Percentiles rank a stretch among this genome's conserved stretches.
Evolutionary conservation across 176 grass and related monocot species (phyloP).

Genomic region (Tillandsia fasciculata): DNA sequence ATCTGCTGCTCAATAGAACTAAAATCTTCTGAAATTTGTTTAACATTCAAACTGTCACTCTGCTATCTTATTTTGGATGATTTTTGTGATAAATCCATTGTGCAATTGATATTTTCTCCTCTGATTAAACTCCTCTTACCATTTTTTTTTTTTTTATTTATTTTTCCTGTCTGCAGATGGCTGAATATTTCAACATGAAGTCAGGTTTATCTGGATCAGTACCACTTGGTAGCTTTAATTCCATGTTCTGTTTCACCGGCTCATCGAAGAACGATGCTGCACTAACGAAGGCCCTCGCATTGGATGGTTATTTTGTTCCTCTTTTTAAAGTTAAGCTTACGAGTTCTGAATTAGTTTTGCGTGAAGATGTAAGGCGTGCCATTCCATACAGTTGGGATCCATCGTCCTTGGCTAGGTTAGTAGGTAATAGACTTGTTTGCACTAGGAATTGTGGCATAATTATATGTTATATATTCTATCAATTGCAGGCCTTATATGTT

Average conservation of each 20-base stretch:
- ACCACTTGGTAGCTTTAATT: slow-evolving; percentile 86
- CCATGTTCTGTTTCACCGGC: slow-evolving; percentile 89
- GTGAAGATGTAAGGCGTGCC: slow-evolving; percentile 44
- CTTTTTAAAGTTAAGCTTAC: slow-evolving; percentile 51
- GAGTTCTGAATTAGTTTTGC: slow-evolving; percentile 38
- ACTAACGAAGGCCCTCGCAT: slow-evolving; percentile 70
- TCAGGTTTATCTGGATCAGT: slow-evolving; percentile 51
- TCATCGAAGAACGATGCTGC: slow-evolving; percentile 67
- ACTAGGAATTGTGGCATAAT: slow-evolving; percentile 36
- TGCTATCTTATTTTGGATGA: not conserved
- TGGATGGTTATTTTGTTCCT: slow-evolving; percentile 58
- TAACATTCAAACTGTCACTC: not conserved
- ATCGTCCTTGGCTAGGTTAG: slow-evolving; percentile 95
- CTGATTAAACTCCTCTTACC: not conserved
- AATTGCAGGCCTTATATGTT: not conserved
- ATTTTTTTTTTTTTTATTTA: slow-evolving; percentile 6
- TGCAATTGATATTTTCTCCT: not conserved
- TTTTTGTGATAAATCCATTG: not conserved
- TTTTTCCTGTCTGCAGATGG: slow-evolving; percentile 51
- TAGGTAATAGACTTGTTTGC: slow-evolving; percentile 94
- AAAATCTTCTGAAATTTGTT: too few relatives aligned
- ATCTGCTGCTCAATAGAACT: too few relatives aligned
- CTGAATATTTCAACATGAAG: slow-evolving; percentile 84
- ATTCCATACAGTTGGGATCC: slow-evolving; percentile 87
- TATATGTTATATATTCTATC: slow-evolving; percentile 8